phyloP scores from a whole-genome alignment of 163 green algal genomes.

The Prototheca wickerhamii region DNA sequence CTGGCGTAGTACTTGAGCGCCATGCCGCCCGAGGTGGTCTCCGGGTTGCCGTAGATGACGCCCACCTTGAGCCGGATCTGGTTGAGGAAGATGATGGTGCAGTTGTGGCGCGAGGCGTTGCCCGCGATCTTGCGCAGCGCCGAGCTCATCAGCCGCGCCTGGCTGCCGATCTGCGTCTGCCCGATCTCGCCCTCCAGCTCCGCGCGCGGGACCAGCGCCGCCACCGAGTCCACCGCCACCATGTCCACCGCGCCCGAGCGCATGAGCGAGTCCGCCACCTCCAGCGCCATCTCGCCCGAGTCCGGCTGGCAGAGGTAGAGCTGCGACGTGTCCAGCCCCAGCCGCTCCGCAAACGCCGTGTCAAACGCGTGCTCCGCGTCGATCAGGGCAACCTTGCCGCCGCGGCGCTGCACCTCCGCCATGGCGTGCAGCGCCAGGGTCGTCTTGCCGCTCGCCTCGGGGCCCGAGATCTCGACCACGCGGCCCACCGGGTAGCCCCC shows the following conservation, averaged over 20 bases:
- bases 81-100: conserved; percentile 96
- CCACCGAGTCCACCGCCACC: conserved; percentile 89
- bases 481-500: conserved; percentile 87
- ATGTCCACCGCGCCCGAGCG: conserved; percentile 56
- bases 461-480: conserved; percentile 91
- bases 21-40: conserved; percentile 85
- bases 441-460: conserved; percentile 93
- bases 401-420: conserved; percentile 78
- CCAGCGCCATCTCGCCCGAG: conserved; percentile 78
- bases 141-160: conserved; percentile 90
- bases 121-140: conserved; percentile 83
- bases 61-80: conserved; percentile 89
- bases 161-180: conserved; percentile 56
- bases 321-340: conserved; percentile 71
- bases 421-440: conserved; percentile 93
- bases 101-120: conserved; percentile 68
- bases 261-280: conserved; percentile 63
- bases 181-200: conserved; percentile 95
- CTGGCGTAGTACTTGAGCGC: conserved; percentile 93
- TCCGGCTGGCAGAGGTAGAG: conserved; percentile 78
- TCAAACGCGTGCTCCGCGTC: conserved; percentile 97
- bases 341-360: conserved; percentile 60
- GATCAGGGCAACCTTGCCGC: conserved; percentile 71
- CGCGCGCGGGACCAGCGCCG: conserved; percentile 73
- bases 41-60: conserved; percentile 88